Evolutionary conservation across 73 alveolate species (phyloP), one percentile per base, ranked within the genome.

Genomic region (Paramecium biaurelia): DNA sequence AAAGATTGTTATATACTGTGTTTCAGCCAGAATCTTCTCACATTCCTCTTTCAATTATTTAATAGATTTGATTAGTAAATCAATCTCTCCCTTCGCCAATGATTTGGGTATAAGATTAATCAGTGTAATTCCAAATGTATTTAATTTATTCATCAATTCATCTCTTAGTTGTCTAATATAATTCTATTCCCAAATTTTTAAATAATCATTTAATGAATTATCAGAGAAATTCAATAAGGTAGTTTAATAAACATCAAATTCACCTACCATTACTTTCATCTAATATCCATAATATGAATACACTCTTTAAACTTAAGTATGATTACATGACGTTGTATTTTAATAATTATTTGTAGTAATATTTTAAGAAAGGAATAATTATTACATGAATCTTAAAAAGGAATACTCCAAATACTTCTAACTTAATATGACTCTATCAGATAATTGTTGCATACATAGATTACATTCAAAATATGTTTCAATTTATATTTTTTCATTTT

Each of bases 201-300:
- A 21, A 79, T 38, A 47, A 21, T 79, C 90, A 30, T 23, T 10
- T 15, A 79, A 20, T 37, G 43, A 38, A 43, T 2, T 47, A 79
- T 79, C 90, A 18, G 45, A 38, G 28, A 42, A 79, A 23, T 38
- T 79, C 45, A 79, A 79, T 14, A 79, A 23, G 2, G 70, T 79
- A 14, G 90, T 79, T 42, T 38, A 45, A 79, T 79, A 79, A 5
- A 79, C 90, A 41, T 79, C 90, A 79, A 79, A 79, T 11, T 79
- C 90, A 0, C 90, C 90, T 2, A 79, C 76, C 90, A 79, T 79
- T 2, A 41, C 70, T 45, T 79, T 79, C 26, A 79, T 34, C 9
- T 23, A 14, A 24, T 26, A 79, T 2, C 56, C 90, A 21, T 20
- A 21, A 79, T 45, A 79, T 0, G 42, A 20, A 47, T 30, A 79